Base-by-base conservation (phyloP, 495 filamentous ascomycete genomes). In the Podospora comata region DNA sequence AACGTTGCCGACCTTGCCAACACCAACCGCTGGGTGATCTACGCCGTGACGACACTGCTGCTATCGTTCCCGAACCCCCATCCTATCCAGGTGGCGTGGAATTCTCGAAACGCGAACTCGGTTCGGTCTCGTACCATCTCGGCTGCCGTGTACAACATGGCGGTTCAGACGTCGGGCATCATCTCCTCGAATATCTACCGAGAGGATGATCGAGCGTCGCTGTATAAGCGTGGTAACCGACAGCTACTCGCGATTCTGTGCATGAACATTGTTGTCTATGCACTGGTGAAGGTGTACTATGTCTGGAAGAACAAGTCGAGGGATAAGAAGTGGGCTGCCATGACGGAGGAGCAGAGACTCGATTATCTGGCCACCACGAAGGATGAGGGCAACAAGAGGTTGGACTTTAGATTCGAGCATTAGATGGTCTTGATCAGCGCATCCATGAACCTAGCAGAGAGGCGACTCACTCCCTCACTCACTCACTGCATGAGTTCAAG, bases 341-440 rank as follows among this genome's bases (percentile, higher is more conserved):
- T 94, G 91, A 85, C 77, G 4, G 80, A 80, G 26, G 86, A 85
- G 20, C 84, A 93, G 76, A 82, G 84, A 69, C 73, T 87, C 44
- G 73, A 79, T 26, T 94, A 94, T 74, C 77, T 94, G 3, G 81
- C 80, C 2, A 89, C 86, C 4, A 91, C 90, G 16, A 85, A 73
- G 1, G 86, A 92, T 72, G 80, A 87, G 71, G 91, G 91, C 5
- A 94, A 92, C 73, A 94, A 94, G 77, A 84, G 91, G 77, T 84
- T 86, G 62, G 84, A 87, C 70, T 87, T 87, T 66, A 73, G 83
- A 34, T 86, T 86, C 68, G 67, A 75, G 55, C 77, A 82, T 61
- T 83, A 68, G 44, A 60, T 48, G 39, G 15, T 11, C 39, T 48
- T 48, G 2, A 11, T 48, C 9, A 48, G 39, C 39, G 7, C 39